phyloP scores from a whole-genome alignment of 805 yeast species.

The Komagataella ulmi region DNA sequence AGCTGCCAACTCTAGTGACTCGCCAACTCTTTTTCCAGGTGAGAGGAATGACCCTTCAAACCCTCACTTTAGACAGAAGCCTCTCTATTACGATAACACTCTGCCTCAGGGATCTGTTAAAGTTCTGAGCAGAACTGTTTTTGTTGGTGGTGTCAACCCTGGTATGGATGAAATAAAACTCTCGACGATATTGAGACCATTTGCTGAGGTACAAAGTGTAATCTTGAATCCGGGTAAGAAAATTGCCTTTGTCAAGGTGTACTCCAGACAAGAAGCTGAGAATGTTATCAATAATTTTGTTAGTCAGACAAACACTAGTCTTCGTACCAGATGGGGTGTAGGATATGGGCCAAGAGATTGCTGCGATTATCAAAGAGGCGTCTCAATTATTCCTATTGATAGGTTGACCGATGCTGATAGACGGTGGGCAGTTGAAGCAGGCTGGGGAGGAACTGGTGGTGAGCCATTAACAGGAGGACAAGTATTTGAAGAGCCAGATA shows the following conservation, averaged over 20 bases:
- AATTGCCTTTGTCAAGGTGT: constrained; percentile 93
- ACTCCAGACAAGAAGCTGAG: constrained; percentile 86
- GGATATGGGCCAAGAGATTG: constrained; percentile 99
- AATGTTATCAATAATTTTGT: constrained; percentile 59
- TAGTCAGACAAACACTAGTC: constrained; percentile 36
- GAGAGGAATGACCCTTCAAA: constrained; percentile 61
- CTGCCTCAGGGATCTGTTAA: constrained; percentile 70
- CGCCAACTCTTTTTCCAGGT: constrained; percentile 19
- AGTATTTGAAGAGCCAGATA: constrained; percentile 93
- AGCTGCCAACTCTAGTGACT: constrained; percentile 5
- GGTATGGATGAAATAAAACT: constrained; percentile 68
- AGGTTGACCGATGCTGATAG: constrained; percentile 91
- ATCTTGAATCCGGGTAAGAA: constrained; percentile 80
- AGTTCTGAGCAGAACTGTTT: constrained; percentile 81
- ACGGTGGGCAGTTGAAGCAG: constrained; percentile 79
- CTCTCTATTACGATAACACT: constrained; percentile 53
- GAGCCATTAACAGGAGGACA: constrained; percentile 65
- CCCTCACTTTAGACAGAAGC: constrained; percentile 66
- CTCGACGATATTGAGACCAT: constrained; percentile 56
- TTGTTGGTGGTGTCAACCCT: constrained; percentile 87
- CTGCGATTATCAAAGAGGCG: constrained; percentile 87
- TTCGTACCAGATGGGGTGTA: constrained; percentile 96
- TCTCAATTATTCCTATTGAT: constrained; percentile 73
- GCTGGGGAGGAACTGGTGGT: constrained; percentile 97
- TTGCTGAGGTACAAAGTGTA: constrained; percentile 84